Conservation (phyloP, 2,329 filamentous ascomycete species). For the Didymellaceae sp. region DNA sequence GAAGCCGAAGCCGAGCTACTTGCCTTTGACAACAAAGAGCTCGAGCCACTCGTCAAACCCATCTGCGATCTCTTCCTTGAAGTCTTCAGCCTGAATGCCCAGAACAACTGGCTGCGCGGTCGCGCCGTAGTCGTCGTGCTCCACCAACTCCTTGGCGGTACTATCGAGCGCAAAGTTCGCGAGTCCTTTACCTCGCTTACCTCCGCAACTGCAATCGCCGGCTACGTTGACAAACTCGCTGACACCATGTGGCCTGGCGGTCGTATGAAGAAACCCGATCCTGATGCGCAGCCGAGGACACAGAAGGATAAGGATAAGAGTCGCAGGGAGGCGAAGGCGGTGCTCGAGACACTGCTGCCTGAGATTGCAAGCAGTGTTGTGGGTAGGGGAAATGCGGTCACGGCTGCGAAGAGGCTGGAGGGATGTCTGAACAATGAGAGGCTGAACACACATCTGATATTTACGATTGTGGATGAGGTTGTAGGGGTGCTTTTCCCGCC, state of each 20-base stretch:
- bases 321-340: slow-evolving; percentile 83
- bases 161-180: slow-evolving; percentile 92
- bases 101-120: slow-evolving; percentile 96
- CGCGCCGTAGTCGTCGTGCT: slow-evolving; percentile 94
- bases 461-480: slow-evolving; percentile 58
- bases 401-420: slow-evolving; percentile 85
- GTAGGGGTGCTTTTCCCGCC: slow-evolving; percentile 54
- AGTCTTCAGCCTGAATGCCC: slow-evolving; percentile 89
- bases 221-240: slow-evolving; percentile 75
- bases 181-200: slow-evolving; percentile 78
- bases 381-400: slow-evolving; percentile 87
- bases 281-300: slow-evolving; percentile 63
- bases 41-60: slow-evolving; percentile 96
- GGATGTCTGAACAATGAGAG: slow-evolving; percentile 89
- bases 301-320: slow-evolving; percentile 77
- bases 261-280: slow-evolving; percentile 50
- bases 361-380: slow-evolving; percentile 94
- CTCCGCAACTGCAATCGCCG: slow-evolving; percentile 78
- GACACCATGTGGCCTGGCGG: slow-evolving; percentile 84
- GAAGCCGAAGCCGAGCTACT: slow-evolving; percentile 95
- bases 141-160: slow-evolving; percentile 93
- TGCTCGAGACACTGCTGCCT: slow-evolving; percentile 87
- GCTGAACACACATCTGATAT: slow-evolving; percentile 70
- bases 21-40: slow-evolving; percentile 80
- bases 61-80: slow-evolving; percentile 98